Conservation (phyloP, 495 filamentous ascomycete genomes). For the Penicillium goetzii region DNA sequence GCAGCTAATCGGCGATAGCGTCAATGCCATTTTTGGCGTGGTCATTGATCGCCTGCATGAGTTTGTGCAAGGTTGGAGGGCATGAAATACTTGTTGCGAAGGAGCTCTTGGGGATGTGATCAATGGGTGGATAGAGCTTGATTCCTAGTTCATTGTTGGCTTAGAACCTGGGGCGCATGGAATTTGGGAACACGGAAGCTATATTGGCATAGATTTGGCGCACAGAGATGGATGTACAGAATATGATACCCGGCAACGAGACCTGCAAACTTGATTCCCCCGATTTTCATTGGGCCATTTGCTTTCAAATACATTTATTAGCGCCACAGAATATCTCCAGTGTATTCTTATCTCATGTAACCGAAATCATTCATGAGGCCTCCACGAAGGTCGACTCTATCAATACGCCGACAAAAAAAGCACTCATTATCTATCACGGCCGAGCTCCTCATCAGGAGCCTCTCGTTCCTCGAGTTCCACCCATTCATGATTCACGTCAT, state of each 20-base stretch:
- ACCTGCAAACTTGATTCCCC: not conserved
- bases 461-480: constrained; percentile 28
- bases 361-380: not conserved
- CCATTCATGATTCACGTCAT: constrained; percentile 31
- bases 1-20: constrained; percentile 83
- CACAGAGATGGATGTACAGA: not conserved
- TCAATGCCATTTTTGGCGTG: constrained; percentile 84
- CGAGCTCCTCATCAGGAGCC: constrained; percentile 31
- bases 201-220: constrained; percentile 4
- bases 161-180: not conserved
- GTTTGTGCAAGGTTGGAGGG: constrained; percentile 86
- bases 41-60: constrained; percentile 96
- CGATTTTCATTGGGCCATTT: not conserved
- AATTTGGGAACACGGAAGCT: not conserved
- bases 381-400: not conserved
- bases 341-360: not conserved
- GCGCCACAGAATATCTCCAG: not conserved
- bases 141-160: not conserved
- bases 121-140: not conserved
- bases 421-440: constrained; percentile 6
- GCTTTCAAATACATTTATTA: not conserved
- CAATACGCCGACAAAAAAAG: not conserved
- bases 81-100: constrained; percentile 47
- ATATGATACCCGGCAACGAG: constrained; percentile 13
- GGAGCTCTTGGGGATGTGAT: not conserved